A percentile compares a stretch with the other conserved stretches of the same genome.
phyloP scores from a whole-genome alignment of 805 yeast species.

The Saccharomycopsis schoenii region DNA sequence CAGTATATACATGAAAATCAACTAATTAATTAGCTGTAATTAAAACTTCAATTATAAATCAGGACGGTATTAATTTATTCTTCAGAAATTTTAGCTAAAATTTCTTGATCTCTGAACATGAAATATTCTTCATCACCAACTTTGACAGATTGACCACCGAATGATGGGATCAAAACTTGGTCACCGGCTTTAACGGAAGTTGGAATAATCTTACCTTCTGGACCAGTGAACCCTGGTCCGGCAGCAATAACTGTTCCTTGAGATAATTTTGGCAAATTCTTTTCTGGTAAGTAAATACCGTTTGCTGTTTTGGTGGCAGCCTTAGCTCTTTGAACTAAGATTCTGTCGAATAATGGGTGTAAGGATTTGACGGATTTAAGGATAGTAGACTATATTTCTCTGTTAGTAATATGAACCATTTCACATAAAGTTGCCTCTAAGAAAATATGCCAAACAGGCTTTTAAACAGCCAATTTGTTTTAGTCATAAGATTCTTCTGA shows the following conservation, averaged over 20 bases:
- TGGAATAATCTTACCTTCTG: slow-evolving; percentile 61
- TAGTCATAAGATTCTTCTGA: not conserved
- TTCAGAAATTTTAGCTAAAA: slow-evolving; percentile 77
- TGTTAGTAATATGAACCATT: not conserved
- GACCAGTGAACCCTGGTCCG: slow-evolving; percentile 84
- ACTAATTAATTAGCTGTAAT: not conserved
- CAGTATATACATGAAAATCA: not conserved
- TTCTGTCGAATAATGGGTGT: slow-evolving; percentile 91
- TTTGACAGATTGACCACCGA: slow-evolving; percentile 86
- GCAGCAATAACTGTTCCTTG: slow-evolving; percentile 88
- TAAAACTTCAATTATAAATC: not conserved
- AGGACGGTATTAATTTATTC: slow-evolving; percentile 27
- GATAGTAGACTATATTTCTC: slow-evolving; percentile 38
- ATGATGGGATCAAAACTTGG: slow-evolving; percentile 86
- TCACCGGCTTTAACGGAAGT: slow-evolving; percentile 84
- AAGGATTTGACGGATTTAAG: slow-evolving; percentile 79
- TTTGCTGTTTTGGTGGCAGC: slow-evolving; percentile 86
- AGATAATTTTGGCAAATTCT: slow-evolving; percentile 88
- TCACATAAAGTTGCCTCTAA: not conserved
- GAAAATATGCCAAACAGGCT: no score
- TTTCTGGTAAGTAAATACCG: slow-evolving; percentile 91
- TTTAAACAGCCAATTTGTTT: no score
- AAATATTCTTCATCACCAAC: slow-evolving; percentile 72
- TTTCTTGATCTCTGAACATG: slow-evolving; percentile 87
- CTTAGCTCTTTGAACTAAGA: slow-evolving; percentile 88